Percentiles rank a stretch among this genome's conserved stretches.
Evolutionary conservation across 2,329 filamentous ascomycete genomes (phyloP).

Genomic region (Alternaria arborescens): DNA sequence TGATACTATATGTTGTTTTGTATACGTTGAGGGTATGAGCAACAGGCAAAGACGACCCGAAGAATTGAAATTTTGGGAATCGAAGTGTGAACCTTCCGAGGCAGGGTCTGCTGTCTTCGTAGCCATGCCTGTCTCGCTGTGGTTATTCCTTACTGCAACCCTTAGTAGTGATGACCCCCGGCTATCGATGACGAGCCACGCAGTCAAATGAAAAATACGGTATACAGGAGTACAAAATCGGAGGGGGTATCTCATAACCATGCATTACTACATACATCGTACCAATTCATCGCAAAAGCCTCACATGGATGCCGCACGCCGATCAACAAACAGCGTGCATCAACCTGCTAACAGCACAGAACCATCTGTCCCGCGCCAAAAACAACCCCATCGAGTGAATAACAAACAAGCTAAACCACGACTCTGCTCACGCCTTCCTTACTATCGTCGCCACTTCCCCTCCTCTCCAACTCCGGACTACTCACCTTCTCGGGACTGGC

Average conservation of each 20-base stretch:
- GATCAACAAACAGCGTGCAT: neutral
- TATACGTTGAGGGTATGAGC: neutral
- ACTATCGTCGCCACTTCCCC: neutral
- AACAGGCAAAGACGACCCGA: neutral
- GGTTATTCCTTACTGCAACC: neutral
- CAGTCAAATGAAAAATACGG: neutral
- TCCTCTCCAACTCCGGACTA: constrained; percentile 10
- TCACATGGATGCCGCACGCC: neutral
- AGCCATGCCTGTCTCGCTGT: neutral
- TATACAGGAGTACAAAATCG: neutral
- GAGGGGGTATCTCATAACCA: constrained; percentile 18
- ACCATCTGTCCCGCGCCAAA: neutral
- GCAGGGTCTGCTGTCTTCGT: too few species aligned
- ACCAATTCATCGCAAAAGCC: constrained; percentile 7
- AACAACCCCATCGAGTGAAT: neutral
- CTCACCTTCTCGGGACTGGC: constrained; percentile 12
- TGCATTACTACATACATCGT: constrained; percentile 16
- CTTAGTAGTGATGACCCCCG: neutral
- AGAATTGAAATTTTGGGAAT: neutral
- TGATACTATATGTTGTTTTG: neutral
- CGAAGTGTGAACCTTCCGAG: neutral
- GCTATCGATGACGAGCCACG: neutral
- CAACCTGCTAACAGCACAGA: neutral
- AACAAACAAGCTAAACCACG: constrained; percentile 8
- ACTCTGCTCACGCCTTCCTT: neutral